Evolutionary conservation across 164 flowering plant genomes (phyloP).

Genomic region (Akebia trifoliata): DNA sequence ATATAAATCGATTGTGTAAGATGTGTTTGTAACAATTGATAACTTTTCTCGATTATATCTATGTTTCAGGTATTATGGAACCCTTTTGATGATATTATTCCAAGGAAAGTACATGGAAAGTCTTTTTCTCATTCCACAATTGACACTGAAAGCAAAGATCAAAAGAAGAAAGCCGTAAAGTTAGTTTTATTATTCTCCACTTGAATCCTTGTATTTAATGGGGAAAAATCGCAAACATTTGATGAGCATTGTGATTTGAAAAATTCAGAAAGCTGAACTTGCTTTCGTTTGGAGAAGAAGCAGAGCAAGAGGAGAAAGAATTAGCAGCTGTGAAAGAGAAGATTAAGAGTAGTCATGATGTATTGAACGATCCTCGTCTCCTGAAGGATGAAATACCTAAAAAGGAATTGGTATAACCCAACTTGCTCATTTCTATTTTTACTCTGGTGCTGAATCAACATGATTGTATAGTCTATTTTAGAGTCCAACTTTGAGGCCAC

Average conservation of each 20-base stretch:
- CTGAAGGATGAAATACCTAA: constrained; percentile 43
- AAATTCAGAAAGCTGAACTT: constrained; percentile 72
- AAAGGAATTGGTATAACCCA: constrained; percentile 41
- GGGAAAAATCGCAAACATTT: neutral
- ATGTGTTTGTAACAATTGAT: neutral
- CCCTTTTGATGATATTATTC: constrained; percentile 94
- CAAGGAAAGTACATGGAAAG: constrained; percentile 43
- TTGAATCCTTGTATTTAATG: neutral
- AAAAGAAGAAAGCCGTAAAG: constrained; percentile 80
- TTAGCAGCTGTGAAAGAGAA: constrained; percentile 58
- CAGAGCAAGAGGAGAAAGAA: constrained; percentile 94
- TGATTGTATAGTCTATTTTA: neutral
- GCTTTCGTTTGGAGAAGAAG: constrained; percentile 99
- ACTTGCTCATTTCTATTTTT: neutral
- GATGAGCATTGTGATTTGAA: neutral
- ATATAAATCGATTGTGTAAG: neutral
- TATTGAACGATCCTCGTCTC: constrained; percentile 92
- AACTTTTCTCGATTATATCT: neutral
- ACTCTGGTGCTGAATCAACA: neutral
- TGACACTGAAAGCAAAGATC: constrained; percentile 44
- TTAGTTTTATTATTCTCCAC: constrained; percentile 28
- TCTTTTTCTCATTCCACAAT: constrained; percentile 23
- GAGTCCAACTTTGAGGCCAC: neutral
- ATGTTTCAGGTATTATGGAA: constrained; percentile 83
- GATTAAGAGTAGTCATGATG: constrained; percentile 95